phyloP scores from a whole-genome alignment of 202 grass and related monocot species.

The Panicum virgatum region DNA sequence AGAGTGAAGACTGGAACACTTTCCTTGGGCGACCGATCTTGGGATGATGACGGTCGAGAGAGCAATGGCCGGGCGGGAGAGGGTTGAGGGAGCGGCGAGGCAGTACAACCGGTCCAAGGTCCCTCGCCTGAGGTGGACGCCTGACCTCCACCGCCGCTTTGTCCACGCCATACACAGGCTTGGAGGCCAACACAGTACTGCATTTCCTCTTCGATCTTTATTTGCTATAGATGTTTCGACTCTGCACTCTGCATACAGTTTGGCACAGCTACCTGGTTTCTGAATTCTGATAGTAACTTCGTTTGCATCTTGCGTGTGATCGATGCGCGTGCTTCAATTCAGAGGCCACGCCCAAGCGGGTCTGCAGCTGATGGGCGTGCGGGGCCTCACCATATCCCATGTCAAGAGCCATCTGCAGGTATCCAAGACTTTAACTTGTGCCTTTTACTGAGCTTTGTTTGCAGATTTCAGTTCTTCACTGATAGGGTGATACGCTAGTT shows the following conservation, averaged over 20 bases:
- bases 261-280: too few relatives aligned
- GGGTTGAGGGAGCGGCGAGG: conserved; percentile 52
- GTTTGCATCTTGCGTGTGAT: background rate
- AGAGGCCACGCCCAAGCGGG: background rate
- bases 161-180: conserved; percentile 65
- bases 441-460: background rate
- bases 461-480: background rate
- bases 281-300: background rate
- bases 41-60: conserved; percentile 24
- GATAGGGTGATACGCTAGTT: background rate
- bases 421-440: background rate
- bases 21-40: too few relatives aligned
- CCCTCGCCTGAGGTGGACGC: conserved; percentile 79
- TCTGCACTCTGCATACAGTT: too few relatives aligned
- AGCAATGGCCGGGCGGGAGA: conserved; percentile 49
- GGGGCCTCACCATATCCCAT: background rate
- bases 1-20: too few relatives aligned
- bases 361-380: background rate
- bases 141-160: conserved; percentile 79
- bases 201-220: background rate
- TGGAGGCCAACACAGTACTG: conserved; percentile 49
- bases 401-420: background rate
- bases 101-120: conserved; percentile 75
- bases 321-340: background rate
- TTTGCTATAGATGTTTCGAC: too few relatives aligned